phyloP scores from a whole-genome alignment of 371 early-diverging fungal genomes.

The Lichtheimia corymbifera region DNA sequence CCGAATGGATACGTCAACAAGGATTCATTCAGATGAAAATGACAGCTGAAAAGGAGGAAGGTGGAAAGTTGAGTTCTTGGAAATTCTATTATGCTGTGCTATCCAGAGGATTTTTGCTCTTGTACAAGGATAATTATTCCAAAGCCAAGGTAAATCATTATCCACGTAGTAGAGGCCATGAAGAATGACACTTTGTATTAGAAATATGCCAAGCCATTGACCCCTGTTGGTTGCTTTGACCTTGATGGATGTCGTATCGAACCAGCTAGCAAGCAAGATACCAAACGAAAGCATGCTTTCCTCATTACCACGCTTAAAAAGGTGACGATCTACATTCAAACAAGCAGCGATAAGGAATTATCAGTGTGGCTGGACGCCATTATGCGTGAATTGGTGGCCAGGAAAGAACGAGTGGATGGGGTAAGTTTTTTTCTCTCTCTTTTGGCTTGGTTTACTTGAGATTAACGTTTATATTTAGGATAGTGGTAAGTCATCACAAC shows the following conservation, averaged over 20 bases:
- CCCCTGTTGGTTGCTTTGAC: constrained; percentile 51
- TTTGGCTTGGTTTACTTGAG: background rate
- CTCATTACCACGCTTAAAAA: constrained; percentile 29
- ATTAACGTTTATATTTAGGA: constrained; percentile 8
- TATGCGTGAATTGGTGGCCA: constrained; percentile 49
- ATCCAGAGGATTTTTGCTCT: constrained; percentile 40
- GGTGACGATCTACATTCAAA: constrained; percentile 43
- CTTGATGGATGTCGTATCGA: constrained; percentile 47
- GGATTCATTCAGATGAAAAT: constrained; percentile 53
- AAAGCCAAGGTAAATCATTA: constrained; percentile 33
- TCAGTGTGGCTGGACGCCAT: constrained; percentile 50
- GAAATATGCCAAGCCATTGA: constrained; percentile 34
- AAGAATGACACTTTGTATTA: constrained; percentile 2
- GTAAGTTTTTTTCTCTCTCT: constrained; percentile 12
- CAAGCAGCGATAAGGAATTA: constrained; percentile 40
- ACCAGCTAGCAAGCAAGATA: constrained; percentile 40
- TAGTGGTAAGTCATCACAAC: constrained; percentile 10
- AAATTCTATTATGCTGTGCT: constrained; percentile 47
- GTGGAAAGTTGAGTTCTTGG: constrained; percentile 50
- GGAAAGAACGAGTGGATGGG: constrained; percentile 34
- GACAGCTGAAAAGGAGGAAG: constrained; percentile 46
- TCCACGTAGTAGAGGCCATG: background rate
- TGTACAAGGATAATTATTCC: constrained; percentile 42
- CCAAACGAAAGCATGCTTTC: constrained; percentile 29
- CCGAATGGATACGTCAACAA: constrained; percentile 39